Percentiles rank a stretch among this genome's conserved stretches.
Conservation (phyloP, 257 asterid genomes). For the Salvia hispanica region DNA sequence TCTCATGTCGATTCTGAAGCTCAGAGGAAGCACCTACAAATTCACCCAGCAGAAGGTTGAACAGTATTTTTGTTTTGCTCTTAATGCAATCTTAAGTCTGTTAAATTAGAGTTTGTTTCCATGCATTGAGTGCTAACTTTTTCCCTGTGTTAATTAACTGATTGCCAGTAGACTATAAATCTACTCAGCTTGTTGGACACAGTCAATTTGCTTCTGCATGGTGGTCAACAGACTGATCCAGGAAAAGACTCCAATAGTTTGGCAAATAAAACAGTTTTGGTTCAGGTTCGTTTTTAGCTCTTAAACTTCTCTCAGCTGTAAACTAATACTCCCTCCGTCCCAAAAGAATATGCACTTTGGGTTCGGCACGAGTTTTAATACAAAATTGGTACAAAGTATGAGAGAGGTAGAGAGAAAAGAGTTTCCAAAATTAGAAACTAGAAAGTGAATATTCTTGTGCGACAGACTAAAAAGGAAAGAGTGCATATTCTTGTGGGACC, state of each 20-base stretch:
- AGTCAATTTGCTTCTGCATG: conserved; percentile 67
- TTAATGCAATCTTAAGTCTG: conserved; percentile 16
- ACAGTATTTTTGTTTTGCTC: conserved; percentile 30
- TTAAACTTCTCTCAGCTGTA: conserved; percentile 28
- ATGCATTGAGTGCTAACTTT: conserved; percentile 42
- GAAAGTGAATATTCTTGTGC: too few relatives aligned
- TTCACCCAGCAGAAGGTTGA: conserved; percentile 96
- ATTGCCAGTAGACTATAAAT: conserved; percentile 87
- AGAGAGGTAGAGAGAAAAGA: too few relatives aligned
- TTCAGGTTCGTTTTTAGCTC: conserved; percentile 61
- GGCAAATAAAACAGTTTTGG: conserved; percentile 80
- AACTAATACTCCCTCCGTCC: neutral
- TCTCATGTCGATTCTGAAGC: conserved; percentile 73
- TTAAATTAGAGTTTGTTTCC: conserved; percentile 15
- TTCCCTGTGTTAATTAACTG: conserved; percentile 37
- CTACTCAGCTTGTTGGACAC: conserved; percentile 88
- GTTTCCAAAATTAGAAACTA: too few relatives aligned
- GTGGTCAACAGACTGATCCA: conserved; percentile 72
- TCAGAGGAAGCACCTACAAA: conserved; percentile 81
- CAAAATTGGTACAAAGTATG: too few relatives aligned
- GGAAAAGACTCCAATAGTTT: conserved; percentile 60
- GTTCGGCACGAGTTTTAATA: too few relatives aligned
- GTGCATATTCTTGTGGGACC: neutral
- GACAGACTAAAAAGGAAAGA: neutral
- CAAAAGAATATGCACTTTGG: too few relatives aligned